A percentile compares a stretch with the other conserved stretches of the same genome.
Evolutionary conservation across 129 eudicot species (phyloP).

Genomic region (Escallonia rubra): DNA sequence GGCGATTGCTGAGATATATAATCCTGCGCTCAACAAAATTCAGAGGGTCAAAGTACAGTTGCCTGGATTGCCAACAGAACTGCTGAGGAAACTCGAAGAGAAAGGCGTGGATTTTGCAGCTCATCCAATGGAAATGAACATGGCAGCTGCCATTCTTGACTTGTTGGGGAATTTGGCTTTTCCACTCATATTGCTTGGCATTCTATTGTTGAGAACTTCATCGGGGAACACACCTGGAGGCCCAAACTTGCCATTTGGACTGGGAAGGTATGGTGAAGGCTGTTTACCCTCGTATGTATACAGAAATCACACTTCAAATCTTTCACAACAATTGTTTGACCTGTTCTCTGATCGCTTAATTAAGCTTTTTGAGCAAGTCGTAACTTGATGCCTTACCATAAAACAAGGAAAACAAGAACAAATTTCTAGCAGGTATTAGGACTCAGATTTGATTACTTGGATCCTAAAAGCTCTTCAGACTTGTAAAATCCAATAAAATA

Average conservation of each 20-base stretch:
- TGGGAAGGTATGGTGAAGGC: conserved; percentile 54
- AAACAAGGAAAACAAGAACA: too few relatives aligned
- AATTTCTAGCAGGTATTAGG: too few relatives aligned
- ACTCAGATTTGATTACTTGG: too few relatives aligned
- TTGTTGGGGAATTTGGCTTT: conserved; percentile 65
- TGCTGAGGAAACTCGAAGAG: conserved; percentile 54
- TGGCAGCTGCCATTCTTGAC: conserved; percentile 35
- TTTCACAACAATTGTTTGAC: too few relatives aligned
- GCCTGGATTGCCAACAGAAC: conserved; percentile 59
- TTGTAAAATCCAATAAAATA: too few relatives aligned
- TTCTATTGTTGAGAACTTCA: conserved; percentile 43
- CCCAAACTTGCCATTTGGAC: conserved; percentile 73
- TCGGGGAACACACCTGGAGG: conserved; percentile 56
- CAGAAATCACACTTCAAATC: too few relatives aligned
- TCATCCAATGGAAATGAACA: conserved; percentile 45
- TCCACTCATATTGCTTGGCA: conserved; percentile 63
- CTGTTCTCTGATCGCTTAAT: too few relatives aligned
- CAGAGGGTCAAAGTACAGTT: conserved; percentile 76
- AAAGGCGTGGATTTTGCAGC: conserved; percentile 75
- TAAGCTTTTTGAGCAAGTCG: too few relatives aligned
- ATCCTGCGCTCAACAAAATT: conserved; percentile 44
- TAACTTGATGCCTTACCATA: too few relatives aligned
- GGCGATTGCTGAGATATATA: conserved; percentile 59
- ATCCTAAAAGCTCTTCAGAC: too few relatives aligned
- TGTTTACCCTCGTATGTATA: too few relatives aligned